phyloP scores from a whole-genome alignment of 441 rosid genomes.

The Erodium chrysanthum region DNA sequence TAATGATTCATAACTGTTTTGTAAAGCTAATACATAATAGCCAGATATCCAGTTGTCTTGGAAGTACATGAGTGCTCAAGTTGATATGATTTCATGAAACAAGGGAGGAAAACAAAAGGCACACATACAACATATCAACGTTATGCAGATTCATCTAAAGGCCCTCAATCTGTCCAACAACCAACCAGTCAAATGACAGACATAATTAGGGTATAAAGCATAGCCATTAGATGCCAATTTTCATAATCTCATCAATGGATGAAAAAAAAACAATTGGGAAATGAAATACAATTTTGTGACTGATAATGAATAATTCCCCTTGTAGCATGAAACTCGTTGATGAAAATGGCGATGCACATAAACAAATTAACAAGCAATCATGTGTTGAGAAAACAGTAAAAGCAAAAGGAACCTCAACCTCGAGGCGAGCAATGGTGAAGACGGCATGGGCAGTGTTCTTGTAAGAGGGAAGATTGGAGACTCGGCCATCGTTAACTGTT shows the following conservation, averaged over 20 bases:
- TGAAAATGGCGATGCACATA: not conserved
- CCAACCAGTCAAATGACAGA: not conserved
- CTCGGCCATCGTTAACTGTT: conserved; percentile 69
- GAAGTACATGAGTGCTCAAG: not conserved
- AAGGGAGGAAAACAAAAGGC: not conserved
- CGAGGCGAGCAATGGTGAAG: conserved; percentile 58
- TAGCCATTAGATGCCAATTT: not conserved
- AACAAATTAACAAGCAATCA: not conserved
- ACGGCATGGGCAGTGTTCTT: conserved; percentile 73
- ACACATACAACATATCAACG: not conserved
- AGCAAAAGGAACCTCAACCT: conserved; percentile 64
- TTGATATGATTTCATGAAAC: not conserved
- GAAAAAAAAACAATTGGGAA: not conserved
- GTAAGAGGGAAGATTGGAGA: conserved; percentile 51
- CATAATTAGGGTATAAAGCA: not conserved
- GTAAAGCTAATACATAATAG: not conserved
- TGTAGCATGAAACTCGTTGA: not conserved
- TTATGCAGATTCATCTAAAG: not conserved
- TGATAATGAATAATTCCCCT: not conserved
- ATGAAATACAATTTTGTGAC: not conserved
- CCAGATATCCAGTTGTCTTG: too few relatives aligned
- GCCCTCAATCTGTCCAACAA: not conserved
- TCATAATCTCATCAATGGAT: not conserved
- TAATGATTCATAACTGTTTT: not conserved
- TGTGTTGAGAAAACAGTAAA: not conserved